Base-by-base conservation (phyloP, 2,329 filamentous ascomycete species). In the Alternaria arbusti region DNA sequence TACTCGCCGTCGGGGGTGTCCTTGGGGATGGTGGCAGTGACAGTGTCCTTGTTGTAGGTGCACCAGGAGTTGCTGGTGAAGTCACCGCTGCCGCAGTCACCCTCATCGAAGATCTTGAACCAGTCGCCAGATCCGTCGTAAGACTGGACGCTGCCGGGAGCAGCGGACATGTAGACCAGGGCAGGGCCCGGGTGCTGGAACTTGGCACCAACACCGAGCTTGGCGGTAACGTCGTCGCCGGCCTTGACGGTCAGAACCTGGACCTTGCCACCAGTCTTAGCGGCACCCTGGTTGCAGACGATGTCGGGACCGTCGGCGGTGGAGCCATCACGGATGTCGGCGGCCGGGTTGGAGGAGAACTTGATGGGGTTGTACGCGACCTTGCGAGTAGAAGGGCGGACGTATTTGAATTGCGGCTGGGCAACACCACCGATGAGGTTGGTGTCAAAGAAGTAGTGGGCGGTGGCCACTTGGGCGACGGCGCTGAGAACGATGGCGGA, bases 1-100 rank as follows among this genome's bases (percentile, higher is more conserved):
- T 84, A 83, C 68, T 83, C 72, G n/a, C 82, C 82, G 25, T 73
- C 67, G 13, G 82, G 81, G 10, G 76, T 78, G 25, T 74, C 73
- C 17, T 69, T 70, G 22, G 82, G 82, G 36, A 84, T 76, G 23
- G 71, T 78, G 61, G 76, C 79, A 15, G 63, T 69, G 61, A 73
- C 45, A n/a, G 52, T 65, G 46, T 69, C 58, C 54, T 63, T 64
- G 63, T 69, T 62, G 54, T 65, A 80, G 43, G 61, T 70, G 70
- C 69, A 72, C 71, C 73, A 71, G 40, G 68, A 65, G 43, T 59
- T 63, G 10, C 61, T 66, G 44, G 57, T 69, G 60, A 72, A 71
- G 43, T 69, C 67, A 12, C 44, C 60, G 17, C 55, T 65, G 23
- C 61, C 65, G 64, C 71, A 75, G 12, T 67, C 65, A 20, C 70